Evolutionary conservation across 164 flowering plant genomes (phyloP).

Genomic region (Piper longum): DNA sequence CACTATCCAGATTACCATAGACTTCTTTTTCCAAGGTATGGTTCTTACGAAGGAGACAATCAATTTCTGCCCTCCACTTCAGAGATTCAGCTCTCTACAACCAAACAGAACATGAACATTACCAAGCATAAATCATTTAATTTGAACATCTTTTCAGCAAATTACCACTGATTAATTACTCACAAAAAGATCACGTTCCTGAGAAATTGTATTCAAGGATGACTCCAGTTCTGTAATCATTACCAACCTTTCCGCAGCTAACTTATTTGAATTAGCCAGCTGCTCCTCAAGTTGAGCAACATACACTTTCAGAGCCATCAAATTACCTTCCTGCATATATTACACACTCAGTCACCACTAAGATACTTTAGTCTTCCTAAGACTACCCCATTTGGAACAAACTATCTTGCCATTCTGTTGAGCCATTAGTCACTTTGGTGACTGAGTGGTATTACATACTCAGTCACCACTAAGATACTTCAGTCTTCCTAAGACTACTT

Average conservation of each 20-base stretch:
- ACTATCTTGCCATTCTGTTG: background rate
- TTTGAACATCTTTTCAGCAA: background rate
- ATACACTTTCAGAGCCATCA: background rate
- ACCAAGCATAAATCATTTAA: background rate
- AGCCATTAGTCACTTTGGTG: background rate
- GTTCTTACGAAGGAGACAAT: background rate
- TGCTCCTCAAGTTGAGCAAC: conserved; percentile 1
- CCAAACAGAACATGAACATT: background rate
- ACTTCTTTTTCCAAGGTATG: background rate
- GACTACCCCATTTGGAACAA: no score
- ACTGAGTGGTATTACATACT: background rate
- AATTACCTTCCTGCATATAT: background rate
- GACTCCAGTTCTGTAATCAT: conserved; percentile 1
- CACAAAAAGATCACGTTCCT: background rate
- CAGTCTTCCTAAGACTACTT: no score
- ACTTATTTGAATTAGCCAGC: background rate
- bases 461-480: background rate
- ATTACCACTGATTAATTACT: background rate
- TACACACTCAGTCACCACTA: background rate
- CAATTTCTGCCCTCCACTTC: background rate
- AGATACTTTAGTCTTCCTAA: no score
- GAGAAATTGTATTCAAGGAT: background rate
- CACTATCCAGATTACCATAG: background rate
- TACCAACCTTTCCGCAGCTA: background rate
- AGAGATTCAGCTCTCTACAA: conserved; percentile 2